Evolutionary conservation across 805 yeast genomes (phyloP), one percentile per base, ranked within the genome.

Genomic region (Saccharomycopsis sp.): DNA sequence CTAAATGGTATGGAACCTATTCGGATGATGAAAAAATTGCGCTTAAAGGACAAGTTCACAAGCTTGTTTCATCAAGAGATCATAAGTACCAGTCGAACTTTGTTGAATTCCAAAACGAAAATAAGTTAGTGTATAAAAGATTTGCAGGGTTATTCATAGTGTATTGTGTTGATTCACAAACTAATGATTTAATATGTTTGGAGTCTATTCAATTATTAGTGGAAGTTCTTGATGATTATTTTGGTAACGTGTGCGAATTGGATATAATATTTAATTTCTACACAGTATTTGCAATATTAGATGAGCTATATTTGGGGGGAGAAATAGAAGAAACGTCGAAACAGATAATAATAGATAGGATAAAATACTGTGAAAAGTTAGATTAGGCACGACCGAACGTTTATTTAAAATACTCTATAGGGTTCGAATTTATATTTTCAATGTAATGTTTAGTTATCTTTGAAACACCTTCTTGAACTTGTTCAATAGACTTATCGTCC

Each of bases 81-180:
- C 86, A 83, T 58, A 84, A 80, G 57, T 75, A 80, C 54, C 95
- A 86, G 59, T 76, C 86, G 40, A 85, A 85, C 58, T 85, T 85
- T 56, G 86, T 85, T 19, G 89, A 84, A 57, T 77, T 77, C 51
- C 75, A 77, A 14, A 73, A 74, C 47, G 62, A 68, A 39, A 66
- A 70, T 45, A 85, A 84, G 58, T 66, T 93, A 41, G 88, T 90
- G 0, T 89, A 89, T 59, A 69, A 95, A 51, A 66, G 97, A 47
- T 90, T 90, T 58, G 97, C 96, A 2, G 97, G 97, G 4, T 65
- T 90, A 9, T 90, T 79, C 61, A 88, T 93, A 59, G 78, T 88
- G n/a, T 73, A 84, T 49, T 84, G 94, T 41, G 75, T 89, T 6
- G 96, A 85, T 53, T 59, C 72, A n/a, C 63, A 65, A 8, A 97